Percentiles rank a stretch among this genome's conserved stretches.
phyloP scores from a whole-genome alignment of 768 basidiomycete species.

The Imleria badia region DNA sequence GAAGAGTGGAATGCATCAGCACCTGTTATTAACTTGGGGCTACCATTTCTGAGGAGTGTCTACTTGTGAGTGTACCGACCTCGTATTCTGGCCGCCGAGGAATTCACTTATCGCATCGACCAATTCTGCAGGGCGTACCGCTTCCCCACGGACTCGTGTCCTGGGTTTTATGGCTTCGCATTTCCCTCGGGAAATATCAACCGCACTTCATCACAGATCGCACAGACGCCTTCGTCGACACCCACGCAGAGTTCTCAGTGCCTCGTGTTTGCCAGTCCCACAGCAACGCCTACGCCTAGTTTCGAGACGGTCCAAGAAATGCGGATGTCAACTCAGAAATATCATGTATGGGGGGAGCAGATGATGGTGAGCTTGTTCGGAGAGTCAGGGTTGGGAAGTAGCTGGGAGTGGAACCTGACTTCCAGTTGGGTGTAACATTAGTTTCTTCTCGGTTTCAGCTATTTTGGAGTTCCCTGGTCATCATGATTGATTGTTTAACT shows the following conservation, averaged over 20 bases:
- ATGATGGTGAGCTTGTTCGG: conserved; percentile 7
- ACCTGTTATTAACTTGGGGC: conserved; percentile 4
- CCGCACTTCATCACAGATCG: conserved; percentile 18
- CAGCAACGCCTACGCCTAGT: conserved; percentile 12
- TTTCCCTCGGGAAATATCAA: conserved; percentile 27
- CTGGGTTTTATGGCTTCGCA: conserved; percentile 28
- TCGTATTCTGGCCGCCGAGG: background rate
- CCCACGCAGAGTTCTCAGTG: conserved; percentile 15
- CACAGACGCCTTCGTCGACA: conserved; percentile 21
- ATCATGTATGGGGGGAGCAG: conserved; percentile 18
- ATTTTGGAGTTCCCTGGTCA: too few species aligned
- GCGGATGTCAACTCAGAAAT: conserved; percentile 8
- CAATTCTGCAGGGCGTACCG: conserved; percentile 24
- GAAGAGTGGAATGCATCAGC: background rate
- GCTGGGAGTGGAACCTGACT: conserved; percentile 12
- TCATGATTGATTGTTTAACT: too few species aligned
- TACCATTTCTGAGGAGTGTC: conserved; percentile 18
- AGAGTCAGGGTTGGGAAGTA: conserved; percentile 1
- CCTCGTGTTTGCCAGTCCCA: conserved; percentile 12
- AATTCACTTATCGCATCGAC: background rate
- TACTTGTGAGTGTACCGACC: conserved; percentile 14
- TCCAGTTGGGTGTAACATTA: background rate
- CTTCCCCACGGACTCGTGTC: conserved; percentile 27
- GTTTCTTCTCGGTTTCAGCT: background rate
- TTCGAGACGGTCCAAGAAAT: conserved; percentile 14